Percentiles rank a stretch among this genome's conserved stretches.
phyloP scores from a whole-genome alignment of 257 asterid genomes.

The Gentiana dahurica region DNA sequence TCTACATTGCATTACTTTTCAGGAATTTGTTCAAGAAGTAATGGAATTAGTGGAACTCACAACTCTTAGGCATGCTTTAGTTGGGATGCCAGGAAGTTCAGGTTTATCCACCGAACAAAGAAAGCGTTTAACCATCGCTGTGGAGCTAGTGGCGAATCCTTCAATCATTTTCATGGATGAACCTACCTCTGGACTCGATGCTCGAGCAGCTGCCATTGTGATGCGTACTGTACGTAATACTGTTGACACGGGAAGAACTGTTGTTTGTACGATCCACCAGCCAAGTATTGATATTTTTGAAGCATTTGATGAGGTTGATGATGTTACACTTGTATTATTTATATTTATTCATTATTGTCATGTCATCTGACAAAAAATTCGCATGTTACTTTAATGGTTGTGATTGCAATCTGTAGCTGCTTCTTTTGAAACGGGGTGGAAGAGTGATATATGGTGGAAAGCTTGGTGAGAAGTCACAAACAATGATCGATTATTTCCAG shows the following conservation, averaged over 20 bases:
- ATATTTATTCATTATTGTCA: no score
- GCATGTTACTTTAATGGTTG: no score
- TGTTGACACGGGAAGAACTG: conserved; percentile 93
- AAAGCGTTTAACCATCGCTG: conserved; percentile 90
- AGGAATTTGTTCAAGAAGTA: conserved; percentile 89
- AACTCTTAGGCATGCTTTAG: conserved; percentile 63
- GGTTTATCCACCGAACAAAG: conserved; percentile 95
- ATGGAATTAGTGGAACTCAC: conserved; percentile 81
- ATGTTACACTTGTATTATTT: neutral
- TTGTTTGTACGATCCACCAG: conserved; percentile 95
- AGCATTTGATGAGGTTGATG: conserved; percentile 87
- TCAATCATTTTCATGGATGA: conserved; percentile 95
- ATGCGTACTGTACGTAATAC: conserved; percentile 96
- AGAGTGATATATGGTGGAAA: conserved; percentile 86
- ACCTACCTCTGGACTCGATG: conserved; percentile 95
- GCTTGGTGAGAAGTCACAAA: conserved; percentile 72
- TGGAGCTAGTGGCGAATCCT: conserved; percentile 93
- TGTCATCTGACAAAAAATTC: no score
- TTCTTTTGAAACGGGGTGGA: conserved; percentile 91
- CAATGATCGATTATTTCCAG: conserved; percentile 72
- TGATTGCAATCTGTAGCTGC: conserved; percentile 40
- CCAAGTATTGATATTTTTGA: conserved; percentile 93
- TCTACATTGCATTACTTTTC: conserved; percentile 19
- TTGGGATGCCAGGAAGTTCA: conserved; percentile 75
- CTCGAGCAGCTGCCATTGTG: conserved; percentile 97